Conservation (phyloP, 2,329 filamentous ascomycete genomes). For the Epichloe sylvatica region DNA sequence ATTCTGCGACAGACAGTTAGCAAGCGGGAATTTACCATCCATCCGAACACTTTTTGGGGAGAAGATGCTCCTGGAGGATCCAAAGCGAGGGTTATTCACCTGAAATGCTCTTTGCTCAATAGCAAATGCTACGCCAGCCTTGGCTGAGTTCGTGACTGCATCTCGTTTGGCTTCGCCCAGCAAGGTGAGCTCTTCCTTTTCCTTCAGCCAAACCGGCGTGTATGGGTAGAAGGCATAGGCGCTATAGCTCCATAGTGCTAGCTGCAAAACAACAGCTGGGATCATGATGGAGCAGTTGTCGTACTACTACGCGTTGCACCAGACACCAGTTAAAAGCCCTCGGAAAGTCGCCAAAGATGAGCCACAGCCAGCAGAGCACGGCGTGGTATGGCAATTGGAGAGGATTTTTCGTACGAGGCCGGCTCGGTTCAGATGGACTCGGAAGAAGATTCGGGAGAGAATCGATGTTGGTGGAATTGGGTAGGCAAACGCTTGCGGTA, state of each 20-base stretch:
- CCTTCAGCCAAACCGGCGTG: slow-evolving; percentile 22
- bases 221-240: slow-evolving; percentile 36
- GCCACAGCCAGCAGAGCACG: neutral
- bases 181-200: slow-evolving; percentile 13
- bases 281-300: slow-evolving; percentile 24
- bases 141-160: slow-evolving; percentile 6
- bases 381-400: neutral
- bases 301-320: neutral
- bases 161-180: slow-evolving; percentile 13
- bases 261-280: slow-evolving; percentile 23
- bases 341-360: neutral
- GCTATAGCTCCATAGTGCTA: slow-evolving; percentile 33
- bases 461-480: neutral
- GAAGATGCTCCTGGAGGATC: neutral
- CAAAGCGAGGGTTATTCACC: slow-evolving; percentile 2
- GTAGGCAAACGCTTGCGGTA: neutral
- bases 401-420: neutral
- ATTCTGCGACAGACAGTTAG: slow-evolving; percentile 1
- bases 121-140: slow-evolving; percentile 23
- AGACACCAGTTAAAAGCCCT: slow-evolving; percentile 1
- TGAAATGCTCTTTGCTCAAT: slow-evolving; percentile 23
- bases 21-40: slow-evolving; percentile 13
- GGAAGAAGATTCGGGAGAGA: neutral
- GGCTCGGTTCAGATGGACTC: neutral
- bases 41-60: neutral